Conservation (phyloP, 805 yeast genomes). For the Starmerella riodocensis region DNA sequence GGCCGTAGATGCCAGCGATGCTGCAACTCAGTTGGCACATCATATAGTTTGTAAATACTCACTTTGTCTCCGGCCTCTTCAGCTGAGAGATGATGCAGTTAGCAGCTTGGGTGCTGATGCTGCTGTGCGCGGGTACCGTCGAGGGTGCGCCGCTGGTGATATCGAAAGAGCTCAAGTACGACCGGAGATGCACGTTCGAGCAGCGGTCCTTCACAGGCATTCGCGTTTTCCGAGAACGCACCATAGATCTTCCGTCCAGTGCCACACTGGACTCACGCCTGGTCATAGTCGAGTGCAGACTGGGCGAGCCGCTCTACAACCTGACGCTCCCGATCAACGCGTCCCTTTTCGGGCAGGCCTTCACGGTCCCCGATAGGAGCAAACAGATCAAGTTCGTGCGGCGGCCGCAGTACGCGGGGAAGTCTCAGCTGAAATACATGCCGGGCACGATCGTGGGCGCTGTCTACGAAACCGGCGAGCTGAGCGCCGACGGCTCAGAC, state of each 20-base stretch:
- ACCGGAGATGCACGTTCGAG: constrained; percentile 6
- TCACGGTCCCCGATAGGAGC: not conserved
- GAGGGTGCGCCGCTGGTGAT: too few relatives aligned
- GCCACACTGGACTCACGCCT: not conserved
- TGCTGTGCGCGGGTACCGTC: too few relatives aligned
- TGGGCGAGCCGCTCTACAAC: constrained; percentile 3
- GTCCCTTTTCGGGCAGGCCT: constrained; percentile 4
- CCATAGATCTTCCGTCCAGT: not conserved
- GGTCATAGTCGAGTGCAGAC: constrained; percentile 6
- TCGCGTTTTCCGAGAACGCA: constrained; percentile 8
- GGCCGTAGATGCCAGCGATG: too few relatives aligned
- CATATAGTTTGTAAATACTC: too few relatives aligned
- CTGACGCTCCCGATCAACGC: not conserved
- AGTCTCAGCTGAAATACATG: constrained; percentile 1
- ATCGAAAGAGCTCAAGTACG: not conserved
- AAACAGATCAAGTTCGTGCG: constrained; percentile 2
- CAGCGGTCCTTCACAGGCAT: constrained; percentile 10
- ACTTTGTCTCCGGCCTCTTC: too few relatives aligned
- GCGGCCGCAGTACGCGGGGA: constrained; percentile 1
- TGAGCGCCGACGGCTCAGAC: not conserved
- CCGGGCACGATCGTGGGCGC: constrained; percentile 13
- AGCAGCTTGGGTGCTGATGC: too few relatives aligned
- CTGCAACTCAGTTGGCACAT: too few relatives aligned
- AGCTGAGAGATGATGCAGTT: too few relatives aligned
- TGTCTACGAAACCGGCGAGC: not conserved